Evolutionary conservation across 176 grass and related monocot genomes (phyloP).

Genomic region (Triticum turgidum): DNA sequence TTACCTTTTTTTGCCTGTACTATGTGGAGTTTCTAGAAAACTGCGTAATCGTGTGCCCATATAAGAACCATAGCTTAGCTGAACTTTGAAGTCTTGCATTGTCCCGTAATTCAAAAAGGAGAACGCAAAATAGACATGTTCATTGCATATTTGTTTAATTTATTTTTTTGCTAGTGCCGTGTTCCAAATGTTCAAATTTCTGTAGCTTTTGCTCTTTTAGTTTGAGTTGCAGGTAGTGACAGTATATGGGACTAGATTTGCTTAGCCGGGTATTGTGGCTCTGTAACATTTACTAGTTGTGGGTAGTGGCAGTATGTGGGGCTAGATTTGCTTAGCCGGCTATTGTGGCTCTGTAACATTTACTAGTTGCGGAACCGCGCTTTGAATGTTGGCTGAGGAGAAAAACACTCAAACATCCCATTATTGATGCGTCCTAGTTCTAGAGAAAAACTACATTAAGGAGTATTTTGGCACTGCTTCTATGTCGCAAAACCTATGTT

Average conservation of each 20-base stretch:
- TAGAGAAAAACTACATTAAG: neutral
- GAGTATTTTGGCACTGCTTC: neutral
- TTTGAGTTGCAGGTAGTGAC: neutral
- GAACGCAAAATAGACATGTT: conserved; percentile 1
- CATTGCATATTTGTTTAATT: neutral
- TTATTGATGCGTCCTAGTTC: neutral
- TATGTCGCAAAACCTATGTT: neutral
- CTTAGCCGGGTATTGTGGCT: neutral
- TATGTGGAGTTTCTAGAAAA: conserved; percentile 35
- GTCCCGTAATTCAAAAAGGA: conserved; percentile 12
- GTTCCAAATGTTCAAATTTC: neutral
- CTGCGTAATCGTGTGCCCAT: conserved; percentile 8
- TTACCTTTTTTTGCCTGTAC: conserved; percentile 31
- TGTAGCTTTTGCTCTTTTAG: neutral
- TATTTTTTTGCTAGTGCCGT: neutral
- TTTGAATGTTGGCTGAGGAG: neutral
- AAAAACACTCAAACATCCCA: neutral
- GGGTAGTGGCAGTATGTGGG: neutral
- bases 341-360: neutral
- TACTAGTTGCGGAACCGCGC: neutral
- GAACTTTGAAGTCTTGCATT: conserved; percentile 19
- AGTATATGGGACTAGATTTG: neutral
- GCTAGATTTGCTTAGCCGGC: neutral
- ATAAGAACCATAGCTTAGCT: conserved; percentile 36
- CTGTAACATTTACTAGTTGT: neutral